Conservation (phyloP, 2,329 filamentous ascomycete species). For the Ploettnerulaceae sp. region DNA sequence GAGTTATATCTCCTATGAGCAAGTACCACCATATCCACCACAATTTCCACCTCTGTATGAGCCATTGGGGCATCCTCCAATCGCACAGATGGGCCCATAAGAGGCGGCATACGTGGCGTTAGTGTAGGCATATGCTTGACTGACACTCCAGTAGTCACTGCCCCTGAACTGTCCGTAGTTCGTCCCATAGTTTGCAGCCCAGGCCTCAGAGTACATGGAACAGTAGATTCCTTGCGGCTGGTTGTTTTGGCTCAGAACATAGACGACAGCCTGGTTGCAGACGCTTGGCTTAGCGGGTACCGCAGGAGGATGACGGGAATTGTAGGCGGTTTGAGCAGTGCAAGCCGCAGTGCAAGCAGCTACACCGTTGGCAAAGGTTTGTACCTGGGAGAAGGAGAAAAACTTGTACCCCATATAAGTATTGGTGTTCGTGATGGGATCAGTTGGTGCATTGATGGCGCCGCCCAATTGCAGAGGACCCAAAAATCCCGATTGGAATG, state of each 20-base stretch:
- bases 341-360: conserved; percentile 34
- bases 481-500: conserved; percentile 22
- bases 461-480: conserved; percentile 32
- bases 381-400: conserved; percentile 21
- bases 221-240: conserved; percentile 37
- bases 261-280: conserved; percentile 38
- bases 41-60: conserved; percentile 20
- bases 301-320: conserved; percentile 30
- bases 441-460: conserved; percentile 33
- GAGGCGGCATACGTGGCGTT: conserved; percentile 13
- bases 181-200: conserved; percentile 24
- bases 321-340: conserved; percentile 34
- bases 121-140: conserved; percentile 18
- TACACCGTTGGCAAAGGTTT: conserved; percentile 19
- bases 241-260: conserved; percentile 35
- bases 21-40: conserved; percentile 21
- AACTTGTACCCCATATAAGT: conserved; percentile 33
- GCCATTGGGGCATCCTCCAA: conserved; percentile 17
- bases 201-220: conserved; percentile 27
- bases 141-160: conserved; percentile 20
- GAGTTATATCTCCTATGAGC: no score
- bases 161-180: conserved; percentile 27
- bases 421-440: conserved; percentile 23
- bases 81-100: conserved; percentile 18
- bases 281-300: conserved; percentile 31